Conservation (phyloP, 2,329 filamentous ascomycete genomes). For the Nemania sp. region DNA sequence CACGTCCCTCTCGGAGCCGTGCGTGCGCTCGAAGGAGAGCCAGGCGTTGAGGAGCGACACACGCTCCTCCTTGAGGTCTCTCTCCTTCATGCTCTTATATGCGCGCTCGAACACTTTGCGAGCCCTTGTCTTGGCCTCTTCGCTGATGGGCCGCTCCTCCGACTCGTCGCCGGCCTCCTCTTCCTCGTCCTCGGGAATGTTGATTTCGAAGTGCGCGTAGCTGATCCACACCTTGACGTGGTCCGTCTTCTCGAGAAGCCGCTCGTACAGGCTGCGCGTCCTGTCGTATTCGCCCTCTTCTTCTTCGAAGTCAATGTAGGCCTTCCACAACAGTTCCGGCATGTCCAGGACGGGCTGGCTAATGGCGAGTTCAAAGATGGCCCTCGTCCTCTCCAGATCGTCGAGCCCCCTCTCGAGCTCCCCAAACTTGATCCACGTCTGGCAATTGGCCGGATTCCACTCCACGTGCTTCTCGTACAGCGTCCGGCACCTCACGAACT, state of each 20-base stretch:
- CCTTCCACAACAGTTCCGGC: slow-evolving; percentile 97
- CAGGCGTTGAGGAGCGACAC: slow-evolving; percentile 89
- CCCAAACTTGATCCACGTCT: slow-evolving; percentile 96
- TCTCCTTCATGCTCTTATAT: slow-evolving; percentile 84
- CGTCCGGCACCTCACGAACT: slow-evolving; percentile 88
- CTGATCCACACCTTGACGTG: slow-evolving; percentile 99
- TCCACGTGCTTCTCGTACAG: slow-evolving; percentile 94
- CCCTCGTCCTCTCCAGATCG: slow-evolving; percentile 83
- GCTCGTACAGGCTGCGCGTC: slow-evolving; percentile 83
- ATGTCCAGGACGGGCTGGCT: slow-evolving; percentile 85
- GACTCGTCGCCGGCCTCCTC: slow-evolving; percentile 63
- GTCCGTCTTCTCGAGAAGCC: slow-evolving; percentile 90
- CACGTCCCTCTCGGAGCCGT: slow-evolving; percentile 75
- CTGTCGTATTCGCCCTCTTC: slow-evolving; percentile 89
- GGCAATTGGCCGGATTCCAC: slow-evolving; percentile 87
- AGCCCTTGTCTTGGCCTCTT: slow-evolving; percentile 81
- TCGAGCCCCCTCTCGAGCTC: slow-evolving; percentile 91
- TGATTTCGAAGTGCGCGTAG: slow-evolving; percentile 98
- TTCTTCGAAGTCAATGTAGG: slow-evolving; percentile 98
- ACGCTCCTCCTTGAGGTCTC: slow-evolving; percentile 91
- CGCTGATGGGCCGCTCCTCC: slow-evolving; percentile 72
- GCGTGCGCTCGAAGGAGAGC: slow-evolving; percentile 87
- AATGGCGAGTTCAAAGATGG: slow-evolving; percentile 90
- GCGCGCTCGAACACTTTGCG: slow-evolving; percentile 84
- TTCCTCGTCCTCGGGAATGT: slow-evolving; percentile 77